Percentiles rank a stretch among this genome's conserved stretches.
These are phyloP conservation scores for Nidularia pulvinata DNA, from an alignment of 768 basidiomycete genomes.

Conservation along the genomic window DNA sequence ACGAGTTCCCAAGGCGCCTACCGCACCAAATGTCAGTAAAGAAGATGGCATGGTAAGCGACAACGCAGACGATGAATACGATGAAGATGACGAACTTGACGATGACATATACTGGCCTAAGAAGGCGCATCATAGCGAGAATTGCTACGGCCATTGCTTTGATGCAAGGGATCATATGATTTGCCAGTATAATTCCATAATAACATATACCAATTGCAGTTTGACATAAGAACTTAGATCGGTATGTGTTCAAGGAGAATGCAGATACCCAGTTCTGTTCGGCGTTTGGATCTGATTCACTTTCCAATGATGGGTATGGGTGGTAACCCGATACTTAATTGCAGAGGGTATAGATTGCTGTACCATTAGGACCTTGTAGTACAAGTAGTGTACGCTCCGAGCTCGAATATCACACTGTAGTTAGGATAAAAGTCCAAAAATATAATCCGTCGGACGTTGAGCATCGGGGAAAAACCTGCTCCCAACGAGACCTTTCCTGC, in stretches of 20 bases:
- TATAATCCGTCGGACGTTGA: neutral
- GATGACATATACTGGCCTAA: constrained; percentile 26
- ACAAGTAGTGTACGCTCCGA: too few relatives aligned
- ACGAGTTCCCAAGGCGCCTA: constrained; percentile 2
- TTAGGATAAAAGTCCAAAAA: neutral
- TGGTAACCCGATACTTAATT: too few relatives aligned
- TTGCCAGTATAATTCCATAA: constrained; percentile 20
- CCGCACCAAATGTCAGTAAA: neutral
- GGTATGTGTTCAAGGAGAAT: constrained; percentile 10
- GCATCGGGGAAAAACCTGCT: neutral
- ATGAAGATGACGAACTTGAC: constrained; percentile 9
- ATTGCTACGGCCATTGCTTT: constrained; percentile 29
- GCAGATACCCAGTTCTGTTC: too few relatives aligned
- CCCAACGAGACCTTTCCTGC: constrained; percentile 3
- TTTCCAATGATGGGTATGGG: too few relatives aligned
- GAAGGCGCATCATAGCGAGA: constrained; percentile 12
- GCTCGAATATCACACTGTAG: too few relatives aligned
- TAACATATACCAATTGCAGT: neutral
- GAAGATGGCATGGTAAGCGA: constrained; percentile 3
- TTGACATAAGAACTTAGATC: constrained; percentile 1
- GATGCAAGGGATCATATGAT: constrained; percentile 31
- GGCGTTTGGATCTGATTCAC: too few relatives aligned
- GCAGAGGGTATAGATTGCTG: too few relatives aligned
- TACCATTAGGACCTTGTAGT: too few relatives aligned
- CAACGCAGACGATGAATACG: constrained; percentile 6